Evolutionary conservation across 1,284 basidiomycete species (phyloP).

Genomic region (Flammula alnicola): DNA sequence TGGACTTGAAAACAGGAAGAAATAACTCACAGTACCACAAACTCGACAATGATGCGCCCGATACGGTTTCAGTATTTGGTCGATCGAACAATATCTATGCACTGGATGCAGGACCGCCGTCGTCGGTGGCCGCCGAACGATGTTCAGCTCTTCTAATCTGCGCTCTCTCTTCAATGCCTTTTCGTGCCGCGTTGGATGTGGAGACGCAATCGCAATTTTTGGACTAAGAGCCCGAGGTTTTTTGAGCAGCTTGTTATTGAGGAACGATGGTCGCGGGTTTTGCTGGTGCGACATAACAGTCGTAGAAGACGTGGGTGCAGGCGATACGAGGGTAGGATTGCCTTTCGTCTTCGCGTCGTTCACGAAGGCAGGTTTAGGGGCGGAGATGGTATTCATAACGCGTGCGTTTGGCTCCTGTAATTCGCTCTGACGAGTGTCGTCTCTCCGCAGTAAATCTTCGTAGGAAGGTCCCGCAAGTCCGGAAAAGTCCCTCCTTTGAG

Average conservation of each 20-base stretch:
- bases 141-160: conserved; percentile 16
- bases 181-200: conserved; percentile 3
- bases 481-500: conserved; percentile 24
- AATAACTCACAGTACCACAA: conserved; percentile 65
- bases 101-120: conserved; percentile 57
- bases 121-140: conserved; percentile 46
- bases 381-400: conserved; percentile 22
- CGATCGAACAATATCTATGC: conserved; percentile 61
- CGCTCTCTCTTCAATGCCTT: conserved; percentile 2
- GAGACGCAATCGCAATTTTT: neutral
- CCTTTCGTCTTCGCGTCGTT: no score
- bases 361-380: conserved; percentile 16
- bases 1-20: conserved; percentile 1
- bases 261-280: neutral
- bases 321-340: neutral
- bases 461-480: conserved; percentile 48
- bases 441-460: conserved; percentile 35
- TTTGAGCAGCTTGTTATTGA: conserved; percentile 12
- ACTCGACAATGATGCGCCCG: conserved; percentile 77
- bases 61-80: conserved; percentile 68
- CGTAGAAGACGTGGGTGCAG: conserved; percentile 8
- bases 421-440: conserved; percentile 10
- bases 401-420: conserved; percentile 19
- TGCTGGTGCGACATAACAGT: conserved; percentile 5
- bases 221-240: conserved; percentile 4